phyloP scores from a whole-genome alignment of 148 eudicot genomes.

The Rhododendron griersonianum region DNA sequence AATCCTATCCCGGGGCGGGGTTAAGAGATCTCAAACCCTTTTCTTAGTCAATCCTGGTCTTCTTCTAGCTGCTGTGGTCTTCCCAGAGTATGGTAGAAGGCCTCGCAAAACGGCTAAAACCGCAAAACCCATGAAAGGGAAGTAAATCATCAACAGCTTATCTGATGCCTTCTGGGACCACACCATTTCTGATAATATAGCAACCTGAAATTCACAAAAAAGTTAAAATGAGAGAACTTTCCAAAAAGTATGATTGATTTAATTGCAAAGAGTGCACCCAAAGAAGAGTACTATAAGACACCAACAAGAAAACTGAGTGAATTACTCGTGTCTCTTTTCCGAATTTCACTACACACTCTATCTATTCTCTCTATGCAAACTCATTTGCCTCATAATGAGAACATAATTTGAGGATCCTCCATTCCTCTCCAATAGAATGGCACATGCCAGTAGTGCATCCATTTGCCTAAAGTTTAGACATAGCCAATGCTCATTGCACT shows the following conservation, averaged over 20 bases:
- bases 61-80: constrained; percentile 24
- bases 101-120: constrained; percentile 65
- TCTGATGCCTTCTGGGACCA: constrained; percentile 61
- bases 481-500: neutral
- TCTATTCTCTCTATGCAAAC: neutral
- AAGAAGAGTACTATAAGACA: neutral
- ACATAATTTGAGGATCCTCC: neutral
- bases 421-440: neutral
- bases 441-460: neutral
- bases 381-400: neutral
- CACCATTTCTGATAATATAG: constrained; percentile 50
- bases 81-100: constrained; percentile 40
- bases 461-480: neutral
- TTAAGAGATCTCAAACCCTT: constrained; percentile 42
- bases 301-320: neutral
- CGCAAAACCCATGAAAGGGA: constrained; percentile 62
- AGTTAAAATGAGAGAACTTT: neutral
- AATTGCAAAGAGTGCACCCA: neutral
- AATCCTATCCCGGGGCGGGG: neutral
- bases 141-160: constrained; percentile 50
- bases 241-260: neutral
- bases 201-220: constrained; percentile 38
- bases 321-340: neutral
- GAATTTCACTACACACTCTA: neutral
- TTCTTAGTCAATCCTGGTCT: constrained; percentile 40